These are phyloP conservation scores for Moniliophthora roreri DNA, from an alignment of 1,284 basidiomycete species.

Conservation along the genomic window DNA sequence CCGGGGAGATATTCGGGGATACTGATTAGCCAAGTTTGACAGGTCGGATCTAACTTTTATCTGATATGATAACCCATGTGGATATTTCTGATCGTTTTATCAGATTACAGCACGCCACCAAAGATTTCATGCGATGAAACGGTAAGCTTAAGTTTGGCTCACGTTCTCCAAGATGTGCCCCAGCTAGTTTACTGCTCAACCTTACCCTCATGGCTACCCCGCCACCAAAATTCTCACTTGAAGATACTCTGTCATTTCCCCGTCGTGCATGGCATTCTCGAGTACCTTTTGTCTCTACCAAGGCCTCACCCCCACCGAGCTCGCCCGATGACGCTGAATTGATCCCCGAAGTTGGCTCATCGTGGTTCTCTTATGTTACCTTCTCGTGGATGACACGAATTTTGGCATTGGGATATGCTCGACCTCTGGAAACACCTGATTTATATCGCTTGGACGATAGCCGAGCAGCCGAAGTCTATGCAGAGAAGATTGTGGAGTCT, in stretches of 20 bases:
- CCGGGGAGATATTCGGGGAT: too few relatives aligned
- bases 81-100: too few relatives aligned
- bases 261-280: conserved; percentile 7
- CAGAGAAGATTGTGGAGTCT: conserved; percentile 4
- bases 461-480: conserved; percentile 1
- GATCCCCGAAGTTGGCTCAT: conserved; percentile 3
- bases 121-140: too few relatives aligned
- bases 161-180: too few relatives aligned
- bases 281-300: conserved; percentile 7
- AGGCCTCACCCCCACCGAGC: conserved; percentile 1
- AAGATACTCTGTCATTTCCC: background rate
- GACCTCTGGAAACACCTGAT: conserved; percentile 5
- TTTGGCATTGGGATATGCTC: conserved; percentile 4
- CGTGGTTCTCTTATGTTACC: conserved; percentile 5
- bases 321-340: conserved; percentile 4
- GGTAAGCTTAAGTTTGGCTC: too few relatives aligned
- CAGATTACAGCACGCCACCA: too few relatives aligned
- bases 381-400: conserved; percentile 9
- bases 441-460: conserved; percentile 3
- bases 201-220: background rate
- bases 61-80: too few relatives aligned
- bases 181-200: background rate
- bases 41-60: too few relatives aligned
- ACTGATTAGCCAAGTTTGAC: too few relatives aligned
- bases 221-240: background rate